Conservation (phyloP, 441 rosid genomes). For the Macaranga tanarius region DNA sequence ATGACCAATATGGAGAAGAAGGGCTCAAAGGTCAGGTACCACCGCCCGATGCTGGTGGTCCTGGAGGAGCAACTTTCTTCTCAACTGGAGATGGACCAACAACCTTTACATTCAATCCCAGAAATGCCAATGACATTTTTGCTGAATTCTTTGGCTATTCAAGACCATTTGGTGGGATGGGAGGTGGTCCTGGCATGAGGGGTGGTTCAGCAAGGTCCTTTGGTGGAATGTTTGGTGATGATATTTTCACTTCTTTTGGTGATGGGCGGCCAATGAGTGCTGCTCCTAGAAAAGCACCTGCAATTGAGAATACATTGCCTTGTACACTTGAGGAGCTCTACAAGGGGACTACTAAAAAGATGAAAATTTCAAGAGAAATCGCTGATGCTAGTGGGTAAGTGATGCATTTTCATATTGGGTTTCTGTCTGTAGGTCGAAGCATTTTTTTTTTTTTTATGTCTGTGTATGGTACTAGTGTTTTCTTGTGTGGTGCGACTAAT, state of each 20-base stretch:
- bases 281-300: conserved; percentile 43
- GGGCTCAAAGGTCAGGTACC: conserved; percentile 74
- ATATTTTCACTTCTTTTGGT: conserved; percentile 38
- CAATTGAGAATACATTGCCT: conserved; percentile 60
- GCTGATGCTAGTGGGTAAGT: conserved; percentile 63
- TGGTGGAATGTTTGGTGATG: conserved; percentile 61
- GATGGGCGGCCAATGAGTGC: conserved; percentile 42
- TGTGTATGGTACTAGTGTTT: too few species aligned
- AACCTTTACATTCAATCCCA: conserved; percentile 67
- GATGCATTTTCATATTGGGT: neutral
- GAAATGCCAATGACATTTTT: conserved; percentile 73
- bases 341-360: conserved; percentile 69
- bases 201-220: conserved; percentile 47
- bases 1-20: conserved; percentile 83
- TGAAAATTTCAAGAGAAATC: conserved; percentile 57
- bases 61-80: conserved; percentile 42
- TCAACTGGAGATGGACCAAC: conserved; percentile 36
- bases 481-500: too few species aligned
- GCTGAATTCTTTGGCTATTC: conserved; percentile 70
- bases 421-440: too few species aligned
- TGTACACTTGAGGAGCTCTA: conserved; percentile 83
- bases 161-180: conserved; percentile 63
- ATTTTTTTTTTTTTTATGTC: too few species aligned
- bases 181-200: conserved; percentile 51
- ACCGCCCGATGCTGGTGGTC: conserved; percentile 31